A percentile compares a stretch with the other conserved stretches of the same genome.
phyloP scores from a whole-genome alignment of 2,329 filamentous ascomycete species.

The Sclerotinia sclerotiorum region DNA sequence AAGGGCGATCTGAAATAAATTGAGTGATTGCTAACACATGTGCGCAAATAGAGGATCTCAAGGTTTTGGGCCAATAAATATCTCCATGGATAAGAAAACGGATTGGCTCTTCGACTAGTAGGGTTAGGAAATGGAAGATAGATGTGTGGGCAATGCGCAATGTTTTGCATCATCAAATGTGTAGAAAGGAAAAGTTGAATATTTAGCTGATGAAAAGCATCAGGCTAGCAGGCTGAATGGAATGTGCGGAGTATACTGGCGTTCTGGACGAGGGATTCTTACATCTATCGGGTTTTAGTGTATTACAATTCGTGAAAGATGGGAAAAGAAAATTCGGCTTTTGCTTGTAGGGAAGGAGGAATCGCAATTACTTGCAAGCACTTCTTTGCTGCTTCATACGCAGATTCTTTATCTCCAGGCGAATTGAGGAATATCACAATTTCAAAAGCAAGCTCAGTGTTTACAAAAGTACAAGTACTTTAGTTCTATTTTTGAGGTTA shows the following conservation, averaged over 20 bases:
- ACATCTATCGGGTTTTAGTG: not conserved
- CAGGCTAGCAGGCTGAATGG: slow-evolving; percentile 2
- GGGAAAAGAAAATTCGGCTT: not conserved
- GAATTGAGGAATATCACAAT: slow-evolving; percentile 6
- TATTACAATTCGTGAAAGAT: not conserved
- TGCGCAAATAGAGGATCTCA: slow-evolving; percentile 43
- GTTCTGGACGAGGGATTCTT: slow-evolving; percentile 19
- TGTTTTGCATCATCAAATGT: not conserved
- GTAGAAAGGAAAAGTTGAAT: not conserved
- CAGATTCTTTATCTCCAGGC: not conserved
- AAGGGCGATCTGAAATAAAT: not conserved
- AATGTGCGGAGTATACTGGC: slow-evolving; percentile 23
- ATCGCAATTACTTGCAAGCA: not conserved
- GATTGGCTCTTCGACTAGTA: not conserved
- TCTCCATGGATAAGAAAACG: not conserved
- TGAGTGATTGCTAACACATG: slow-evolving; percentile 25
- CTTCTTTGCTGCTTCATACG: slow-evolving; percentile 4
- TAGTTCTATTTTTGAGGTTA: slow-evolving; percentile 23
- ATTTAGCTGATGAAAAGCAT: not conserved
- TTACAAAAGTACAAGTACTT: not conserved
- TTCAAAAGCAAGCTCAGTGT: not conserved
- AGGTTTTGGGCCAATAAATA: slow-evolving; percentile 45
- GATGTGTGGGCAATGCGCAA: not conserved
- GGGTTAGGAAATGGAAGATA: not conserved
- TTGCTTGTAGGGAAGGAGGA: not conserved